A percentile compares a stretch with the other conserved stretches of the same genome.
Conservation (phyloP, 2,329 filamentous ascomycete species). For the Paecilomyces dactylethromorphus region DNA sequence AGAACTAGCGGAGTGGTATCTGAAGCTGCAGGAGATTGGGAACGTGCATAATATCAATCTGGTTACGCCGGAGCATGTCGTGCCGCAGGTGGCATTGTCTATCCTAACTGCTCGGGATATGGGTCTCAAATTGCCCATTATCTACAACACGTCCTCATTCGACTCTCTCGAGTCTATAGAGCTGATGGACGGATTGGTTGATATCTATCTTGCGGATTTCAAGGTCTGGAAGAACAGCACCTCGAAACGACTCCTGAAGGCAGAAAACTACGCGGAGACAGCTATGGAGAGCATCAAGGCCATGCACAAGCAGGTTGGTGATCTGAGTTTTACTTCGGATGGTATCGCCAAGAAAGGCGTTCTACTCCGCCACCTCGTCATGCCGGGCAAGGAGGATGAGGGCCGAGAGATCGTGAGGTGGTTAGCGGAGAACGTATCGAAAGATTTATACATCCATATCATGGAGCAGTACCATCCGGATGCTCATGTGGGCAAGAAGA, state of each 20-base stretch:
- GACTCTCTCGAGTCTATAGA: conserved; percentile 67
- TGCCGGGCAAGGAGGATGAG: conserved; percentile 73
- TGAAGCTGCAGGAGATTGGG: conserved; percentile 76
- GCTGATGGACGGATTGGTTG: conserved; percentile 70
- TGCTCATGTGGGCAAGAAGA: conserved; percentile 71
- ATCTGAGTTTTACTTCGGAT: conserved; percentile 74
- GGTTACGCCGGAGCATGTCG: conserved; percentile 79
- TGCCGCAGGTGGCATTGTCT: conserved; percentile 71
- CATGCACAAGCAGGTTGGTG: conserved; percentile 77
- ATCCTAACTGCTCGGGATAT: conserved; percentile 66
- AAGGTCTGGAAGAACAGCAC: conserved; percentile 68
- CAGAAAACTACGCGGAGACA: conserved; percentile 64
- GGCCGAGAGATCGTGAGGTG: conserved; percentile 68
- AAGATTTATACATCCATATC: conserved; percentile 73
- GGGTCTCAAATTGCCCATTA: conserved; percentile 64
- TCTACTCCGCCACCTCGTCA: conserved; percentile 72
- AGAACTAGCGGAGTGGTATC: conserved; percentile 72
- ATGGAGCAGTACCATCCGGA: conserved; percentile 85
- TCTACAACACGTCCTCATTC: conserved; percentile 81
- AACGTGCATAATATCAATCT: conserved; percentile 85
- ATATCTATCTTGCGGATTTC: conserved; percentile 85
- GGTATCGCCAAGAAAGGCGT: conserved; percentile 74
- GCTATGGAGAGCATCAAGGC: conserved; percentile 71
- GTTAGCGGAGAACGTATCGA: conserved; percentile 65
- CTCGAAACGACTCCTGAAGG: conserved; percentile 67